Evolutionary conservation across 2,329 filamentous ascomycete genomes (phyloP).

Genomic region (Microcera coccophila): DNA sequence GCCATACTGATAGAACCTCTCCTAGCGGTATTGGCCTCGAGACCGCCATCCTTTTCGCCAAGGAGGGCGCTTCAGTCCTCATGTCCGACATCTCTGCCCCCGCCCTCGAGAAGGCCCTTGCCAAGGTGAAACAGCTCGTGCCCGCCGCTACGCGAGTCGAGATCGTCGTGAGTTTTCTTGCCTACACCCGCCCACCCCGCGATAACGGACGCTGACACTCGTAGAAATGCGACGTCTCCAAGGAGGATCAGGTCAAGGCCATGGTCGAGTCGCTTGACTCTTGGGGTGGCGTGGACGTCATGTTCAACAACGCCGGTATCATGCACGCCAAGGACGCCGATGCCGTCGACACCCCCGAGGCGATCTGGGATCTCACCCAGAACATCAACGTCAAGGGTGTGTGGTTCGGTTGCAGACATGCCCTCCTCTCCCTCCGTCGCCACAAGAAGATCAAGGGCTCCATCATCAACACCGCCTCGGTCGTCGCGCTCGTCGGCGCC

Average conservation of each 20-base stretch:
- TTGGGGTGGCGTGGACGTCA: slow-evolving; percentile 85
- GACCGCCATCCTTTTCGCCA: slow-evolving; percentile 82
- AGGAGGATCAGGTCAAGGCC: slow-evolving; percentile 72
- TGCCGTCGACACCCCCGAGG: slow-evolving; percentile 79
- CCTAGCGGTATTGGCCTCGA: slow-evolving; percentile 85
- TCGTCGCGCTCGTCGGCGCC: slow-evolving; percentile 81
- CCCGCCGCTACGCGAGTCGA: slow-evolving; percentile 59
- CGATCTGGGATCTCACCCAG: slow-evolving; percentile 91
- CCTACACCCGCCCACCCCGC: neutral
- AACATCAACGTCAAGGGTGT: slow-evolving; percentile 96
- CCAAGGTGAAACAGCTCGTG: slow-evolving; percentile 70
- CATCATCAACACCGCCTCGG: slow-evolving; percentile 89
- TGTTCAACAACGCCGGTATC: slow-evolving; percentile 98
- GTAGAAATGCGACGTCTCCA: slow-evolving; percentile 69
- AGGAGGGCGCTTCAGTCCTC: slow-evolving; percentile 80
- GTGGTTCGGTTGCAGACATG: slow-evolving; percentile 95
- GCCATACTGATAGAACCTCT: slow-evolving; percentile 7
- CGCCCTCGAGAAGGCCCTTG: slow-evolving; percentile 70
- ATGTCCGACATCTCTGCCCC: slow-evolving; percentile 80
- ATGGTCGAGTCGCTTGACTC: slow-evolving; percentile 71
- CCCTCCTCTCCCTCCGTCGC: slow-evolving; percentile 73
- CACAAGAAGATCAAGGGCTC: slow-evolving; percentile 74
- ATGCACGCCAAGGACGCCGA: slow-evolving; percentile 84
- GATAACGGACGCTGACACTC: neutral
- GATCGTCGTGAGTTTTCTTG: slow-evolving; percentile 43